A percentile compares a stretch with the other conserved stretches of the same genome.
phyloP scores from a whole-genome alignment of 441 rosid species.

The Euphorbia celastroides region DNA sequence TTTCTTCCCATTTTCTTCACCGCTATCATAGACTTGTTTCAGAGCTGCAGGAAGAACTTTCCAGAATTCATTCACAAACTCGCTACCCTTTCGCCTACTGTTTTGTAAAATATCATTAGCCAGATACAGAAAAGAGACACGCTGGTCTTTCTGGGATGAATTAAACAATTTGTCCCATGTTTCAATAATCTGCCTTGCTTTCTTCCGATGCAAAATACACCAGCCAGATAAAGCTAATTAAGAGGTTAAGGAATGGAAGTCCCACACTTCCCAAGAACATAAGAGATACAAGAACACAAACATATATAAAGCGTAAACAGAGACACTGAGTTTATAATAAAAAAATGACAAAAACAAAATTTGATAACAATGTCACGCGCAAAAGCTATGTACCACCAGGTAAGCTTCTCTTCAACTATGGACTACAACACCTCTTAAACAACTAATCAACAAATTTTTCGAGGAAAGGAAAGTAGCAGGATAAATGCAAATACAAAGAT shows the following conservation, averaged over 20 bases:
- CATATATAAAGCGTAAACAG: neutral
- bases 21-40: constrained; percentile 36
- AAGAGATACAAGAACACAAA: neutral
- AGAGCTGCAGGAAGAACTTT: constrained; percentile 45
- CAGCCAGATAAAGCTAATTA: constrained; percentile 45
- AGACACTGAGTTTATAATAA: neutral
- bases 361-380: neutral
- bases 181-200: constrained; percentile 46
- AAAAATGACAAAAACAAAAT: neutral
- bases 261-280: neutral
- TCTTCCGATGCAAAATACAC: constrained; percentile 49
- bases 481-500: neutral
- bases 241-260: neutral
- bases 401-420: neutral
- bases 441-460: neutral
- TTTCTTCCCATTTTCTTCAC: constrained; percentile 42
- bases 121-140: constrained; percentile 41
- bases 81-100: constrained; percentile 44
- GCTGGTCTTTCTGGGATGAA: constrained; percentile 39
- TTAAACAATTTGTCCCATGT: constrained; percentile 41
- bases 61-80: constrained; percentile 54
- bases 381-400: neutral
- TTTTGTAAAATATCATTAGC: constrained; percentile 51
- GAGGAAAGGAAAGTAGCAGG: neutral
- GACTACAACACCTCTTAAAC: neutral